A percentile compares a stretch with the other conserved stretches of the same genome.
phyloP scores from a whole-genome alignment of 352 stramenopile genomes.

The Phytophthora citrophthora region DNA sequence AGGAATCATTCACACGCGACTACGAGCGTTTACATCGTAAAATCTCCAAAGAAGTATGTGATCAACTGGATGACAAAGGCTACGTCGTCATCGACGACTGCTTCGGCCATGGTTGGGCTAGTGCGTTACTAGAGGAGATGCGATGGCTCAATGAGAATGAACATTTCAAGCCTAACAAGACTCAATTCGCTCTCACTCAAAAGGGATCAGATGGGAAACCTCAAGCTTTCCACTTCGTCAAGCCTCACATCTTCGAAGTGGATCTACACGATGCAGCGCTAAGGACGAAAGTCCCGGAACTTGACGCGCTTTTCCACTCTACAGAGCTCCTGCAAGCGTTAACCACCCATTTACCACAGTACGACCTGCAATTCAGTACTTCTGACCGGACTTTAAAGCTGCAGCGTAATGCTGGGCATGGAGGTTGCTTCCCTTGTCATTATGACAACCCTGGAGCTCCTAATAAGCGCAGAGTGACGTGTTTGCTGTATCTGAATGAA shows the following conservation, averaged over 20 bases:
- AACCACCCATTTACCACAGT: conserved; percentile 56
- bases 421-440: conserved; percentile 83
- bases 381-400: conserved; percentile 75
- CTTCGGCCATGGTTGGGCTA: conserved; percentile 61
- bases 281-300: conserved; percentile 60
- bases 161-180: conserved; percentile 83
- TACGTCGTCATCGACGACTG: conserved; percentile 77
- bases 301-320: conserved; percentile 72
- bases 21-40: conserved; percentile 51
- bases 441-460: conserved; percentile 84
- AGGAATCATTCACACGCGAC: conserved; percentile 58
- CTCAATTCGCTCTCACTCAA: conserved; percentile 75
- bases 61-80: conserved; percentile 53
- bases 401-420: conserved; percentile 75
- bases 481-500: conserved; percentile 83
- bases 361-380: conserved; percentile 65
- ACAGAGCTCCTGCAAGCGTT: conserved; percentile 59
- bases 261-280: conserved; percentile 75
- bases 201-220: conserved; percentile 27
- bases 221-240: conserved; percentile 65
- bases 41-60: conserved; percentile 51
- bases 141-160: conserved; percentile 54
- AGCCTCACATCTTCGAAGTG: conserved; percentile 87
- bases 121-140: conserved; percentile 69
- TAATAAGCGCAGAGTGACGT: conserved; percentile 83